Conservation (phyloP, 2,329 filamentous ascomycete genomes). For the Simplicillium sp. region DNA sequence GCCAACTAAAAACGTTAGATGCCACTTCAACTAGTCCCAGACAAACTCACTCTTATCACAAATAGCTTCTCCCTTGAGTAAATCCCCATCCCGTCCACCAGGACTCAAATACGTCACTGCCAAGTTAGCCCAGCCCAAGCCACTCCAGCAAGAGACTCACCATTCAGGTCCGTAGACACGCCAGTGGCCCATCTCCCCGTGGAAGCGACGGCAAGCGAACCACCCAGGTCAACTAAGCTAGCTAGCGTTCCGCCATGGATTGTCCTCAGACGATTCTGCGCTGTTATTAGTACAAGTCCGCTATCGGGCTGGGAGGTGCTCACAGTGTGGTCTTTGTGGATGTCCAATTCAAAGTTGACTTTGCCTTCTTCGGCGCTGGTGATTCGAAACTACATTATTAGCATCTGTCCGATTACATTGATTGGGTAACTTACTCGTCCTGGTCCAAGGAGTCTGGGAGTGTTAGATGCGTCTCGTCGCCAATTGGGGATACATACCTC, state of each 20-base stretch:
- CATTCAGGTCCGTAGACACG: slow-evolving; percentile 56
- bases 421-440: slow-evolving; percentile 4
- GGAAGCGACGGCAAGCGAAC: slow-evolving; percentile 56
- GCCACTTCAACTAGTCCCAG: too few species aligned
- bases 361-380: slow-evolving; percentile 53
- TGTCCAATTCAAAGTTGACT: slow-evolving; percentile 69
- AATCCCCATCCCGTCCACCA: slow-evolving; percentile 48
- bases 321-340: slow-evolving; percentile 67
- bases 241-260: slow-evolving; percentile 74
- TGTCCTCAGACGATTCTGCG: slow-evolving; percentile 64
- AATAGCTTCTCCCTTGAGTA: slow-evolving; percentile 43
- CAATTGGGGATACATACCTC: slow-evolving; percentile 44
- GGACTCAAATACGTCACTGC: slow-evolving; percentile 54
- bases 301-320: neutral
- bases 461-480: neutral
- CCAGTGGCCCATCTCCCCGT: slow-evolving; percentile 53
- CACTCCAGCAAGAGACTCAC: slow-evolving; percentile 19
- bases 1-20: slow-evolving; percentile 36
- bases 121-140: slow-evolving; percentile 4
- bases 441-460: slow-evolving; percentile 9
- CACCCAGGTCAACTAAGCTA: slow-evolving; percentile 60
- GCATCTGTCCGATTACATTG: neutral
- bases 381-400: slow-evolving; percentile 49
- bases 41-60: slow-evolving; percentile 49
- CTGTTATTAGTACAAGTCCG: neutral